Base-by-base conservation (phyloP, 1,139 yeast genomes). In the Diutina catenulata region DNA sequence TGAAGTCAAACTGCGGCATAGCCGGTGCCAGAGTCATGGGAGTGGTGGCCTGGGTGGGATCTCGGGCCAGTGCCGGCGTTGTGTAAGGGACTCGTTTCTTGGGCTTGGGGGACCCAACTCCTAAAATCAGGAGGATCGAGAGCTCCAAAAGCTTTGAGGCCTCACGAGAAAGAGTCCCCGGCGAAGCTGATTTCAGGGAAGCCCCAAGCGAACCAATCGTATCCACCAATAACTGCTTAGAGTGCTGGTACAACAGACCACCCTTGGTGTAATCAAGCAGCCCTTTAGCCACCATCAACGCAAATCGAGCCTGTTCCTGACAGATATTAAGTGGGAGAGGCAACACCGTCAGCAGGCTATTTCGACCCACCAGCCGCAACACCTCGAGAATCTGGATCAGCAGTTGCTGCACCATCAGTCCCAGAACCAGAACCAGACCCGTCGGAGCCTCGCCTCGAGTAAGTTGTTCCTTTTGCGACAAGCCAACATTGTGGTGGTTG, bases 191-290 rank as follows among this genome's bases (percentile, higher is more conserved):
- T n/a, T n/a, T n/a, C n/a, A n/a, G n/a, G n/a, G n/a, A n/a, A n/a
- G n/a, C n/a, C n/a, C n/a, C n/a, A 14, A 31, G 35, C 37, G 68
- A 70, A 15, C 62, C 57, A 2, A 78, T 56, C 3, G 78, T 64
- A 31, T 62, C 70, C 23, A 64, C 55, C 27, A 80, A 56, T 37
- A 80, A 56, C 27, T 60, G 65, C 45, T 77, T 80, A 52, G 80
- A 76, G 38, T 79, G 84, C 50, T 74, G 80, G 49, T 79, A 76
- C 41, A 86, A 57, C 1, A 91, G 79, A 0, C 95, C 95, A 20
- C 91, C 87, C 51, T 83, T 76, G 3, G 86, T 78, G 52, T 83
- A 84, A 46, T 84, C 95, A 41, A 86, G 62, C 1, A 86, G 74
- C 8, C 94, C 88, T 45, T 78, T 78, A 1, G 94, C 83, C 15